Percentiles rank a stretch among this genome's conserved stretches.
phyloP scores from a whole-genome alignment of 768 basidiomycete genomes.

The Amyloporia xantha region DNA sequence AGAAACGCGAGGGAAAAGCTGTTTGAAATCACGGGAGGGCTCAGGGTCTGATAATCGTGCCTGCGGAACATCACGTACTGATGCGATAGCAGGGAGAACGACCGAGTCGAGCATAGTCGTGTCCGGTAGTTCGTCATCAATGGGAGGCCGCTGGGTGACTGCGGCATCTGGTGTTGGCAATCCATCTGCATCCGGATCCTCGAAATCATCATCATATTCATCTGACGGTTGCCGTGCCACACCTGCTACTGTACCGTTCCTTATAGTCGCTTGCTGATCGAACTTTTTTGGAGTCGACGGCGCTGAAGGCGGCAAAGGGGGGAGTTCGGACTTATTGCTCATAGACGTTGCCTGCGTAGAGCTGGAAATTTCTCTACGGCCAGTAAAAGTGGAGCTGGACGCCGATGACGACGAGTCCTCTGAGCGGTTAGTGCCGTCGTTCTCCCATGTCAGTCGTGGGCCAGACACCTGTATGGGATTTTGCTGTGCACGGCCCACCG shows the following conservation, averaged over 20 bases:
- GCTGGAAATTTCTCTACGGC: conserved; percentile 22
- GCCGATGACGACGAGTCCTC: conserved; percentile 34
- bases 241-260: conserved; percentile 21
- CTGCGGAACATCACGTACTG: conserved; percentile 44
- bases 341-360: conserved; percentile 31
- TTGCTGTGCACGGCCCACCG: conserved; percentile 56
- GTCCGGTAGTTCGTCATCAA: conserved; percentile 51
- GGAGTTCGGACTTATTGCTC: conserved; percentile 51
- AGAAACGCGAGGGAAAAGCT: conserved; percentile 90
- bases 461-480: conserved; percentile 55
- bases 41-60: not conserved
- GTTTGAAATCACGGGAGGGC: conserved; percentile 2
- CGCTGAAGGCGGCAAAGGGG: conserved; percentile 39
- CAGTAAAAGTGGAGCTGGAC: conserved; percentile 27
- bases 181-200: conserved; percentile 46
- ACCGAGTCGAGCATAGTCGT: conserved; percentile 96
- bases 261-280: conserved; percentile 62
- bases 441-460: conserved; percentile 76
- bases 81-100: conserved; percentile 91
- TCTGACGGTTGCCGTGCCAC: conserved; percentile 46
- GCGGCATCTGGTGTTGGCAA: conserved; percentile 21
- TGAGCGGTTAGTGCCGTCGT: conserved; percentile 45
- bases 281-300: conserved; percentile 30
- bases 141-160: conserved; percentile 21
- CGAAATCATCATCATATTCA: conserved; percentile 59